Evolutionary conservation across 2,329 filamentous ascomycete genomes (phyloP).

Genomic region (Dothideomycetidae sp.): DNA sequence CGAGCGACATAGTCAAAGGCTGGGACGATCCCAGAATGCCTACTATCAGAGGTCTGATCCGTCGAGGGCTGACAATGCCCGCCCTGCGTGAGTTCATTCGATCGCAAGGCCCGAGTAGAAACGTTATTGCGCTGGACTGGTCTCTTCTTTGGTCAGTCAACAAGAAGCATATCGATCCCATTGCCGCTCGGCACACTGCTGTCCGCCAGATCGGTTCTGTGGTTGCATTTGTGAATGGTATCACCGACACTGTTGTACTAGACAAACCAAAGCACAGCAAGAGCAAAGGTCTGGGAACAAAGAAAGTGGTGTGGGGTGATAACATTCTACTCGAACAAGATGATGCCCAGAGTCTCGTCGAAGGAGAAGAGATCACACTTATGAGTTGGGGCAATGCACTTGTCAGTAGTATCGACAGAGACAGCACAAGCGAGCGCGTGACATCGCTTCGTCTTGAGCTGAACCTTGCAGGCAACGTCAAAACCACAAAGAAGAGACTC

Average conservation of each 20-base stretch:
- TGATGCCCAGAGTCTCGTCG: conserved; percentile 61
- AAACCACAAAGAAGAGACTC: conserved; percentile 83
- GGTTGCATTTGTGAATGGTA: conserved; percentile 36
- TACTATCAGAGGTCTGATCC: conserved; percentile 63
- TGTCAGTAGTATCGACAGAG: conserved; percentile 46
- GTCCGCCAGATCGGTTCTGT: conserved; percentile 59
- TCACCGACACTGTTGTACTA: conserved; percentile 52
- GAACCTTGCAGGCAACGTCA: conserved; percentile 73
- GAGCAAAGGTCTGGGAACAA: conserved; percentile 63
- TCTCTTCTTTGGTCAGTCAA: conserved; percentile 44
- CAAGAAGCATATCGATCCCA: conserved; percentile 39
- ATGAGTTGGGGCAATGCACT: conserved; percentile 87
- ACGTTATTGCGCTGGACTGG: conserved; percentile 77
- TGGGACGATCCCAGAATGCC: conserved; percentile 85
- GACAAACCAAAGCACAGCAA: conserved; percentile 73
- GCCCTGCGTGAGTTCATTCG: conserved; percentile 73
- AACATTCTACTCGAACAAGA: conserved; percentile 65
- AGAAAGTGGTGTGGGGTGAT: conserved; percentile 64
- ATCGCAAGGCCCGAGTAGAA: conserved; percentile 70
- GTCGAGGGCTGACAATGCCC: conserved; percentile 64
- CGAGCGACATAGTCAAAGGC: conserved; percentile 60
- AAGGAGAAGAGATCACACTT: conserved; percentile 73
- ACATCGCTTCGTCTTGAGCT: conserved; percentile 60
- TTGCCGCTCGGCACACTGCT: conserved; percentile 34
- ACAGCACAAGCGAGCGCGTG: conserved; percentile 35